Evolutionary conservation across 768 basidiomycete genomes (phyloP).

Genomic region (Pisolithus tinctorius): DNA sequence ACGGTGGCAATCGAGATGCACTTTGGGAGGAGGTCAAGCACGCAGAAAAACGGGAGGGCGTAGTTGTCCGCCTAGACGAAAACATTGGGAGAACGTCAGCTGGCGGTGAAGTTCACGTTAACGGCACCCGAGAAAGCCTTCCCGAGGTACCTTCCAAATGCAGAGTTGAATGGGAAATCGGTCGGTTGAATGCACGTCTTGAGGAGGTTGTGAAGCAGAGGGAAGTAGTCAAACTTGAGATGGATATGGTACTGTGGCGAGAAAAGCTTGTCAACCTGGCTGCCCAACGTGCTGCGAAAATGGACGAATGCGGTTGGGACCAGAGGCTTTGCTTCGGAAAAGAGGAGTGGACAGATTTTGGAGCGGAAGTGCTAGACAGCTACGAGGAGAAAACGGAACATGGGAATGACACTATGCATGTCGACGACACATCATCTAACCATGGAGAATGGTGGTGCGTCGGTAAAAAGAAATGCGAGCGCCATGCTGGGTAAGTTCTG

Average conservation of each 20-base stretch:
- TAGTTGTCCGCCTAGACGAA: slow-evolving; percentile 43
- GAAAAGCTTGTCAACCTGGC: slow-evolving; percentile 65
- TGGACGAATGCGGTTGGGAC: slow-evolving; percentile 84
- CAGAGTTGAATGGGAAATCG: slow-evolving; percentile 51
- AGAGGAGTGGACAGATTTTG: slow-evolving; percentile 69
- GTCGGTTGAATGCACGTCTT: slow-evolving; percentile 46
- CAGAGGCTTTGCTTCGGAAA: slow-evolving; percentile 79
- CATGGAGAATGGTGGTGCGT: slow-evolving; percentile 73
- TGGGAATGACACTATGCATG: slow-evolving; percentile 34
- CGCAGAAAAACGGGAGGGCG: slow-evolving; percentile 64
- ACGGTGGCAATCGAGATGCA: slow-evolving; percentile 53
- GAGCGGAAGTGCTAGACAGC: slow-evolving; percentile 58
- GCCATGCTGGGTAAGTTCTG: slow-evolving; percentile 62
- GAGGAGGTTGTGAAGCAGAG: slow-evolving; percentile 53
- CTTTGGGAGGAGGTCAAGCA: slow-evolving; percentile 73
- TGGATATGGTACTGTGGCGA: slow-evolving; percentile 66
- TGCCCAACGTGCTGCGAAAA: slow-evolving; percentile 53
- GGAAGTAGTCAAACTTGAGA: slow-evolving; percentile 58
- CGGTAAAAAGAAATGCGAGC: slow-evolving; percentile 67
- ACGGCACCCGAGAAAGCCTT: slow-evolving; percentile 4
- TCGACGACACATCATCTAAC: slow-evolving; percentile 23
- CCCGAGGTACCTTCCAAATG: slow-evolving; percentile 33
- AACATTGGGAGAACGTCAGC: slow-evolving; percentile 17
- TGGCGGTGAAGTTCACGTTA: slow-evolving; percentile 6
- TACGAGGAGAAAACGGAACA: slow-evolving; percentile 43